Evolutionary conservation across 805 yeast species (phyloP).

Genomic region (Ascoidea asiatica): DNA sequence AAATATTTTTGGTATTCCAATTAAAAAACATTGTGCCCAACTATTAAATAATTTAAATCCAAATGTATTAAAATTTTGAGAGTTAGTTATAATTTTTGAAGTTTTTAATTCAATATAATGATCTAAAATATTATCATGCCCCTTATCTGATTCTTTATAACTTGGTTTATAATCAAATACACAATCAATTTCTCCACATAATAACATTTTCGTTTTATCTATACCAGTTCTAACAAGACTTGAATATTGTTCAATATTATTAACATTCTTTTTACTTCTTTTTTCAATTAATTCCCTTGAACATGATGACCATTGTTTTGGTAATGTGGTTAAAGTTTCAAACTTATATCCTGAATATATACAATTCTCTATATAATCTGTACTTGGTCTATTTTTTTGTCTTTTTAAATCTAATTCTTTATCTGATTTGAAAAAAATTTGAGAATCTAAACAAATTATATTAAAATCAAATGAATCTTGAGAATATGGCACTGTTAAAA

Average conservation of each 20-base stretch:
- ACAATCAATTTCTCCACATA: conserved; percentile 91
- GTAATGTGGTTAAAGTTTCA: conserved; percentile 63
- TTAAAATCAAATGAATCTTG: conserved; percentile 48
- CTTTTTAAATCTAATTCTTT: conserved; percentile 1
- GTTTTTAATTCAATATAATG: conserved; percentile 87
- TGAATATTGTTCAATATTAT: conserved; percentile 64
- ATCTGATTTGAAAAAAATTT: conserved; percentile 44
- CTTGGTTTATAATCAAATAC: conserved; percentile 66
- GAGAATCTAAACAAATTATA: conserved; percentile 62
- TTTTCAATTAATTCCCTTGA: conserved; percentile 56
- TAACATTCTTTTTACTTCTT: conserved; percentile 45
- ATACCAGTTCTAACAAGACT: conserved; percentile 79
- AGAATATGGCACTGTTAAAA: conserved; percentile 54
- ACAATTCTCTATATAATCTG: conserved; percentile 23
- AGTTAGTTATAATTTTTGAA: conserved; percentile 36
- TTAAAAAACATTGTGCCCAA: conserved; percentile 89
- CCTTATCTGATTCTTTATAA: conserved; percentile 15
- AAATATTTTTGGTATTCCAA: conserved; percentile 70
- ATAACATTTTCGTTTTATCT: conserved; percentile 50
- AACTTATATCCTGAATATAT: conserved; percentile 74
- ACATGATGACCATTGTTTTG: conserved; percentile 61
- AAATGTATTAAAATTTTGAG: conserved; percentile 46
- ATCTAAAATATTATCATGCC: conserved; percentile 29
- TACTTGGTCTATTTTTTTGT: conserved; percentile 17
- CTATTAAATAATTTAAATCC: conserved; percentile 66